Base-by-base conservation (phyloP, 257 asterid genomes). In the Rehmannia glutinosa region DNA sequence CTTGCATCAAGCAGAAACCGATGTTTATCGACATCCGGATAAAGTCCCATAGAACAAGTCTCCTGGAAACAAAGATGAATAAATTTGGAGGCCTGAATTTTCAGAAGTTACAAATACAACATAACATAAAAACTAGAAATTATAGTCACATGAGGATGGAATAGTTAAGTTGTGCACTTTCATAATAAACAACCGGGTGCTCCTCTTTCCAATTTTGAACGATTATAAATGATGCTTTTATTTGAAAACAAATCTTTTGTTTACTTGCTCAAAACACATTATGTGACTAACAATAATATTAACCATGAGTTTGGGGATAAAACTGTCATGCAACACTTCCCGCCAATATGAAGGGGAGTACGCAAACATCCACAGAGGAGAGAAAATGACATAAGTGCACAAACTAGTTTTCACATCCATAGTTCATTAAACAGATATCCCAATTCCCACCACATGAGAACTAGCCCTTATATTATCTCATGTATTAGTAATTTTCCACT, bases 31-130 rank as follows among this genome's bases (percentile, higher is more conserved):
- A 50, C 75, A 35, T 84, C 87, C 20, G 75, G 68, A 73, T 72
- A 32, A 66, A 78, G 64, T 71, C 80, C 95, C 3, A 71, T 56
- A 58, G 83, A 62, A 62, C 65, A 71, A 70, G 53, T 50, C 73
- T 90, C 96, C 97, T 92, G 83, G n/a, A 74, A 70, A 39, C 55
- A 74, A 25, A 74, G 28, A 74, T 27, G 62, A 51, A 39, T 3
- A 41, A 77, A 74, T 54, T 38, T 17, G 43, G 53, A 25, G 47
- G 41, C 39, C 52, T 32, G 41, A 45, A 49, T 56, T 64, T 36
- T 68, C 35, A 58, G 54, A 49, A 62, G 46, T 65, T 21, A 43
- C 59, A 15, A 69, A 41, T 3, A 51, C 50, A 28, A 36, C 24
- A 39, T 39, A 6, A 58, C 23, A 9, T 9, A 24, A 49, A 72